Base-by-base conservation (phyloP, 2,329 filamentous ascomycete species). In the Fusarium sp. region DNA sequence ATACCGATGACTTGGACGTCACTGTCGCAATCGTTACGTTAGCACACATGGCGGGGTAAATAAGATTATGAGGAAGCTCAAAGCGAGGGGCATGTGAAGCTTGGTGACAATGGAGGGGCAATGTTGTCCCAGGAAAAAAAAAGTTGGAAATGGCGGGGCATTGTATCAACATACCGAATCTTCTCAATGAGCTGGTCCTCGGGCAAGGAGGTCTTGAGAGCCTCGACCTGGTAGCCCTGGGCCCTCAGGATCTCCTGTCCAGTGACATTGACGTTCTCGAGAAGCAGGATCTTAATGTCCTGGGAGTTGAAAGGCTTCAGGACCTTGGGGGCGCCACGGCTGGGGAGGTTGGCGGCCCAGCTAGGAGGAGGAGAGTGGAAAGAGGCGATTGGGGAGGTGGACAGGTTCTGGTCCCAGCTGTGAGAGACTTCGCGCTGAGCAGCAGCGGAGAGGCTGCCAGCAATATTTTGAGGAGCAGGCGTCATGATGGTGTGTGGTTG, bases 1-100 rank as follows among this genome's bases (percentile, higher is more conserved):
- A 99, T 98, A 71, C 96, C 96, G 78, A 99, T 96, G 76, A 98
- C 96, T 78, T 99, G 96, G 27, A 97, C 92, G 78, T 97, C 92
- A 67, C 93, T 97, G 62, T 61, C 38, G 31, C 42, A 42, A 58
- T 20, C 16, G 33, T 46, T 29, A 6, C 62, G 62, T 68, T 69
- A 70, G 64, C 74, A 71, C 68, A 62, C 13, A 27, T 51, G 55
- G 56, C 38, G 50, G 61, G 54, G 61, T 57, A 27, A 23, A 38
- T 42, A 14, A 42, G 38, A 42, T 42, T 20, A 42, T 33, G 40
- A 33, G 23, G 31, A 56, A 58, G 20, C 42, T 68, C 42, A 61
- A 49, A 36, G 44, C 62, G 56, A 73, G 63, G 61, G 62, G 60
- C 54, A 68, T 36, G 38, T 60, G 50, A 58, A 18, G 18, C 29